Percentiles rank a stretch among this genome's conserved stretches.
phyloP scores from a whole-genome alignment of 257 asterid species.

The Nicotiana obtusifolia region DNA sequence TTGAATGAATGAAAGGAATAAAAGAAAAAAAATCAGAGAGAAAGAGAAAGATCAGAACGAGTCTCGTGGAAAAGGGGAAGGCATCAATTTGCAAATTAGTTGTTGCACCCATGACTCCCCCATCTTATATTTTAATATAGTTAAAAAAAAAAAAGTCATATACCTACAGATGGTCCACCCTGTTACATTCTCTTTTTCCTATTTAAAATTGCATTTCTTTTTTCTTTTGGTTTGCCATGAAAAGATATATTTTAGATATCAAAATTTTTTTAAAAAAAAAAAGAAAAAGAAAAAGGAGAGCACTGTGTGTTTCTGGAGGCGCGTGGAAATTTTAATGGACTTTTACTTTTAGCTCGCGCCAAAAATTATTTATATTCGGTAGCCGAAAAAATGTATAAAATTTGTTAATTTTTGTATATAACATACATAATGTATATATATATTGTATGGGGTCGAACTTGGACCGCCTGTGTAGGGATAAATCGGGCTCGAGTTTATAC shows the following conservation, averaged over 20 bases:
- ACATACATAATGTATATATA: too few species aligned
- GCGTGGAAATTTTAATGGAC: too few species aligned
- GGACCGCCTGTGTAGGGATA: too few species aligned
- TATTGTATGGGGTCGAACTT: too few species aligned
- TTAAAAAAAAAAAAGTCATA: not conserved
- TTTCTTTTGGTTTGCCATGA: not conserved
- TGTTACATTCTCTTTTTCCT: not conserved
- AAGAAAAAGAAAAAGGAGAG: not conserved
- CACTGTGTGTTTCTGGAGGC: too few species aligned
- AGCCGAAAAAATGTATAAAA: too few species aligned
- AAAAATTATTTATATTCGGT: too few species aligned
- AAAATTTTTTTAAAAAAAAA: not conserved
- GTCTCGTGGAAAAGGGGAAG: not conserved
- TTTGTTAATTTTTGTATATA: too few species aligned
- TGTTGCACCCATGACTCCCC: conserved; percentile 8
- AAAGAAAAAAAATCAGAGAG: not conserved
- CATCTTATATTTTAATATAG: not conserved
- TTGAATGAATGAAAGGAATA: conserved; percentile 2
- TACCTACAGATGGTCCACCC: not conserved
- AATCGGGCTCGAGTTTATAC: too few species aligned
- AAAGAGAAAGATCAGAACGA: not conserved
- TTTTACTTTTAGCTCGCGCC: too few species aligned
- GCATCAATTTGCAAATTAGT: not conserved
- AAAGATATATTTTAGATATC: not conserved
- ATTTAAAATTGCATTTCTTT: not conserved